Evolutionary conservation across 768 basidiomycete species (phyloP).

Genomic region (Termitomyces bulborhizus): DNA sequence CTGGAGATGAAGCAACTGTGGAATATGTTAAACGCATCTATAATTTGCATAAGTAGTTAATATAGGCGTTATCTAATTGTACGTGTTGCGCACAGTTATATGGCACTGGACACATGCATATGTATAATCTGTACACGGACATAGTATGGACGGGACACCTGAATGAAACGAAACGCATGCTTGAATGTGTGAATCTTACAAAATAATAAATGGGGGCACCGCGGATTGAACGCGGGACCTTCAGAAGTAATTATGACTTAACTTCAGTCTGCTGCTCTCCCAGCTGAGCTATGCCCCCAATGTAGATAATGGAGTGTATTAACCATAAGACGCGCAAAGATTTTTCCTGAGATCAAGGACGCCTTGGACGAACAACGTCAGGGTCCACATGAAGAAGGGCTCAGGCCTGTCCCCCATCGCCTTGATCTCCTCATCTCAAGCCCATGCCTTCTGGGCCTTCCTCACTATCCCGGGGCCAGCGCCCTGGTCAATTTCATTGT

Average conservation of each 20-base stretch:
- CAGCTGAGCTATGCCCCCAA: slow-evolving; percentile 16
- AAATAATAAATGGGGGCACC: slow-evolving; percentile 10
- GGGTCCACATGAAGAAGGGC: not conserved
- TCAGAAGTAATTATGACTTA: slow-evolving; percentile 5
- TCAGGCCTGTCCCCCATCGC: not conserved
- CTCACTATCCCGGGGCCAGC: not conserved
- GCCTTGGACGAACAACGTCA: not conserved
- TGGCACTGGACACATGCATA: no score
- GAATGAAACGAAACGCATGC: no score
- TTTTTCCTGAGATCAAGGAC: no score
- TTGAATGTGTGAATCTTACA: not conserved
- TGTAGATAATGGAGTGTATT: no score
- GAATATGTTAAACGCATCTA: slow-evolving; percentile 52
- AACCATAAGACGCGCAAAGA: no score
- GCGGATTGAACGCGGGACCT: slow-evolving; percentile 21
- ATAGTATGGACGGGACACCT: no score
- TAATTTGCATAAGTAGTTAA: slow-evolving; percentile 18
- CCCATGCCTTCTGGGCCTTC: not conserved
- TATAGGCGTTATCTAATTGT: not conserved
- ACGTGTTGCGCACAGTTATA: not conserved
- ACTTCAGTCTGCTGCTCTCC: slow-evolving; percentile 15
- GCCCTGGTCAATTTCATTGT: not conserved
- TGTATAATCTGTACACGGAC: no score
- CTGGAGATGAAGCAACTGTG: slow-evolving; percentile 58
- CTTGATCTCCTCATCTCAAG: not conserved